Evolutionary conservation across 2,329 filamentous ascomycete species (phyloP), one percentile per base, ranked within the genome.

Genomic region (Neonectria sp.): DNA sequence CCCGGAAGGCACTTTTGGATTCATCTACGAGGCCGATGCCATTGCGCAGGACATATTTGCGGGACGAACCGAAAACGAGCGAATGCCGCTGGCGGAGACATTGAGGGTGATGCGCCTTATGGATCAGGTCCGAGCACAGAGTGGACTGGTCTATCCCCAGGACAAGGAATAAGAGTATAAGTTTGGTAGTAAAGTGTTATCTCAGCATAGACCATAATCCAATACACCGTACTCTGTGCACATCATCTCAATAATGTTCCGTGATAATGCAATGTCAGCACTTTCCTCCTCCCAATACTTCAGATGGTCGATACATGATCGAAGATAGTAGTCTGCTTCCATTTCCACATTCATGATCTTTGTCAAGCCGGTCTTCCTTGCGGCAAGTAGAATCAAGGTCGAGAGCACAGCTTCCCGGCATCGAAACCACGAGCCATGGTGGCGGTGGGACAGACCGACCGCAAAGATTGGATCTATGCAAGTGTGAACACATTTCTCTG

Each of bases 21-120:
- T 83, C 67, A 82, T 75, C 75, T 85, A 73, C 70, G 84, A 86
- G 71, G 82, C 82, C 0, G 83, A 84, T 67, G 79, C 78, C 6
- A 79, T 80, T 11, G 83, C 83, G 1, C 58, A 78, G 8, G 81
- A 83, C 65, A 75, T 84, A 31, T 73, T 75, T 2, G 78, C 78
- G 2, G 81, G 82, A 0, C 76, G 72, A 52, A 77, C 74, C n/a
- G 77, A 85, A 71, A 85, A 79, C 62, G 73, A 71, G 0, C 76
- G 82, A 6, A 82, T 86, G 79, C 83, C 84, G 0, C 81, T 81
- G 78, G 74, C 77, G 0, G 84, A 86, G 74, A 86, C 84, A 0
- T 55, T 86, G 15, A 78, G 81, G 1, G 78, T 86, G 2, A 79
- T 86, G 79, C 78, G 81, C 63, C 76, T 86, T 29, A 81, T 86